These are phyloP conservation scores for Russula dissimulans DNA, from an alignment of 768 basidiomycete species.

Conservation along the genomic window DNA sequence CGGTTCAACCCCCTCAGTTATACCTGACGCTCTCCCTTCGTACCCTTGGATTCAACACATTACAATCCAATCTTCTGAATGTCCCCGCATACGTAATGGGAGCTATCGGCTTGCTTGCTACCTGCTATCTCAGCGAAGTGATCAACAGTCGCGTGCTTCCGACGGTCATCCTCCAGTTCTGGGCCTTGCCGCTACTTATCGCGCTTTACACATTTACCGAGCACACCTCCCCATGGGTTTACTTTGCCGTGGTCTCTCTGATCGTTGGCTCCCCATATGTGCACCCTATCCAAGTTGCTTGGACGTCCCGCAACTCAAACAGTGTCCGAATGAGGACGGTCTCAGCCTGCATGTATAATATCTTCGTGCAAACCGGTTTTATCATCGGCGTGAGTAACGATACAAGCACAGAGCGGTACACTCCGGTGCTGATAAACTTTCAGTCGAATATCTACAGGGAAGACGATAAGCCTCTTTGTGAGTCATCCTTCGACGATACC, in stretches of 20 bases:
- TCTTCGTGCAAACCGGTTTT: conserved; percentile 49
- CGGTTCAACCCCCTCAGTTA: conserved; percentile 47
- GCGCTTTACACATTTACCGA: conserved; percentile 43
- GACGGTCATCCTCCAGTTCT: conserved; percentile 45
- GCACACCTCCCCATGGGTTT: conserved; percentile 46
- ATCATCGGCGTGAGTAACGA: neutral
- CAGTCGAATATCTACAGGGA: neutral
- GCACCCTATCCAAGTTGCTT: conserved; percentile 35
- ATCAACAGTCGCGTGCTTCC: conserved; percentile 48
- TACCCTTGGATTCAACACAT: conserved; percentile 47
- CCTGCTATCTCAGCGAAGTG: conserved; percentile 41
- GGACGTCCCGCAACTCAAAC: conserved; percentile 52
- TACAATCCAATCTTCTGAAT: conserved; percentile 50
- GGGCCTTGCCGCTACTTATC: conserved; percentile 54
- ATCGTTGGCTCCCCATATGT: conserved; percentile 45
- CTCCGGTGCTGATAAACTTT: neutral
- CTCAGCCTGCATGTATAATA: conserved; percentile 43
- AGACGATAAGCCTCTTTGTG: neutral
- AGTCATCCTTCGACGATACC: conserved; percentile 3
- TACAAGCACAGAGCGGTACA: no score
- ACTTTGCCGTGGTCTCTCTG: conserved; percentile 44
- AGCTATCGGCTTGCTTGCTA: conserved; percentile 35
- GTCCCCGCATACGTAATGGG: conserved; percentile 51
- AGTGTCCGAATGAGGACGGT: conserved; percentile 47
- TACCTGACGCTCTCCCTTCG: conserved; percentile 59